phyloP scores from a whole-genome alignment of 352 stramenopile species.

The Globisporangium okanoganense region DNA sequence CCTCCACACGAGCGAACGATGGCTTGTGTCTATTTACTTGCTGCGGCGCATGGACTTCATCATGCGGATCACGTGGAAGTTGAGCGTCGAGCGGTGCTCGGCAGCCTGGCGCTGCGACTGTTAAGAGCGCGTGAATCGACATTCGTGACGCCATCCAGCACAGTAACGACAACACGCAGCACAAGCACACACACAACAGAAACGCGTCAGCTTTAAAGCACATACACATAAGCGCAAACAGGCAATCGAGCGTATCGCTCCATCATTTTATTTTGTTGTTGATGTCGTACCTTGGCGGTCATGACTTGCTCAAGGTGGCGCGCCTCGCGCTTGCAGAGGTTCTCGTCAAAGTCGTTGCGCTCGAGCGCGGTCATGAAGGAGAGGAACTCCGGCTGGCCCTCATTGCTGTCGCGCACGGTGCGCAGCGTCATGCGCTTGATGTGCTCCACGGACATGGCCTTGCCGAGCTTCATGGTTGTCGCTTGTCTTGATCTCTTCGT shows the following conservation, averaged over 20 bases:
- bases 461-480: conserved; percentile 70
- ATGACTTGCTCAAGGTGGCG: conserved; percentile 77
- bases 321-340: conserved; percentile 76
- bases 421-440: conserved; percentile 91
- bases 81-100: conserved; percentile 80
- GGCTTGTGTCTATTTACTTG: conserved; percentile 15
- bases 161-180: neutral
- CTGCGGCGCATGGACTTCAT: conserved; percentile 63
- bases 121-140: neutral
- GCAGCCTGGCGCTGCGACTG: conserved; percentile 54
- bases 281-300: conserved; percentile 47
- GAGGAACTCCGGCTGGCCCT: conserved; percentile 76
- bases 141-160: neutral
- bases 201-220: neutral
- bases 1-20: neutral
- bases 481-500: conserved; percentile 1
- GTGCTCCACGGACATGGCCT: conserved; percentile 79
- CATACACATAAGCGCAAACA: neutral
- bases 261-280: neutral
- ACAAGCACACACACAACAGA: conserved; percentile 1
- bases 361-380: conserved; percentile 82
- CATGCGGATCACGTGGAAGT: conserved; percentile 88
- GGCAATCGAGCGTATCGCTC: neutral
- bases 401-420: conserved; percentile 73
- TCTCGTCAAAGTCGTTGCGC: conserved; percentile 82